A percentile compares a stretch with the other conserved stretches of the same genome.
Evolutionary conservation across 2,329 filamentous ascomycete species (phyloP).

Genomic region (Colletotrichum agaves): DNA sequence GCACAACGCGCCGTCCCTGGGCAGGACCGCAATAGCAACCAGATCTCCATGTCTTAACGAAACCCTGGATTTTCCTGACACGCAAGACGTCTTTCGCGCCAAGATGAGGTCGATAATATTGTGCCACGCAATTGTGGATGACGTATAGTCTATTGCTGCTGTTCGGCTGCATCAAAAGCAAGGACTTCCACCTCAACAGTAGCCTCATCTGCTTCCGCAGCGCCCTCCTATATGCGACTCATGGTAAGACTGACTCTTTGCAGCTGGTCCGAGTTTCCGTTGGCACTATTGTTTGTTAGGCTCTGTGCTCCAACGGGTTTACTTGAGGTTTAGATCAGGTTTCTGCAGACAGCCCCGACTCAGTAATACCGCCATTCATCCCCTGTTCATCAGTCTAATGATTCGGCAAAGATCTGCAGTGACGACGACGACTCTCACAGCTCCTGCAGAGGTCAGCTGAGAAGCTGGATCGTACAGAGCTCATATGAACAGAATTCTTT

Average conservation of each 20-base stretch:
- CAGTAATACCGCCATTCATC: neutral
- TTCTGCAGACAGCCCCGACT: neutral
- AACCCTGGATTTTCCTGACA: no score
- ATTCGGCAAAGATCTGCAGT: constrained; percentile 4
- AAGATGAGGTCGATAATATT: no score
- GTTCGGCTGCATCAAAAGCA: no score
- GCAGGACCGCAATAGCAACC: no score
- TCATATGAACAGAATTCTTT: neutral
- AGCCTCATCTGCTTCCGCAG: neutral
- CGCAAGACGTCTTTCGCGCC: no score
- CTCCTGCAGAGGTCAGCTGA: neutral
- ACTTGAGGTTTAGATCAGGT: neutral
- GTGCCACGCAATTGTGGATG: no score
- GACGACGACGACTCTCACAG: neutral
- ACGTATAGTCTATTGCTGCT: no score
- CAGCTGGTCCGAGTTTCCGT: neutral
- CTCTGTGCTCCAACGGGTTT: constrained; percentile 5
- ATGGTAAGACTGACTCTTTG: neutral
- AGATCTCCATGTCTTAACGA: no score
- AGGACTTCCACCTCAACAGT: no score
- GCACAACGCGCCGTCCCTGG: no score
- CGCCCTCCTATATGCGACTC: neutral
- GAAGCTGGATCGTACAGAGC: constrained; percentile 11
- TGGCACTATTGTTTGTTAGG: neutral
- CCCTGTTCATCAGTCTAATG: neutral